phyloP scores from a whole-genome alignment of 2,329 filamentous ascomycete genomes.

The Cyanodermella asteris region DNA sequence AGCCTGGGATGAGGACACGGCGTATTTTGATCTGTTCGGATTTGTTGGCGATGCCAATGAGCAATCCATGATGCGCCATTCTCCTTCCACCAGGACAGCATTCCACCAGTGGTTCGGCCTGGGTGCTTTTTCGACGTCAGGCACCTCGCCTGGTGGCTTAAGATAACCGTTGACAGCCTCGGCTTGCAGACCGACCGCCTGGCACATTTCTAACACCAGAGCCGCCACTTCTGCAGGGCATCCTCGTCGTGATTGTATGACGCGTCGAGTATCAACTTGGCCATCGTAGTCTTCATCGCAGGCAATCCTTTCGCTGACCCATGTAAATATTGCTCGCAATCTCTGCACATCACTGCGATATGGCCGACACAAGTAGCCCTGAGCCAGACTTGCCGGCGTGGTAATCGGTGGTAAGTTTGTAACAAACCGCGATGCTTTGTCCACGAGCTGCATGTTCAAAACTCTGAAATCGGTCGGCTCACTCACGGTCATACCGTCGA shows the following conservation, averaged over 20 bases:
- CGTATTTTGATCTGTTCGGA: conserved; percentile 57
- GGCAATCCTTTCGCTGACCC: conserved; percentile 80
- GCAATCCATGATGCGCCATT: conserved; percentile 94
- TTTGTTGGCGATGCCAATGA: conserved; percentile 82
- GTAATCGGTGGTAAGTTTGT: conserved; percentile 62
- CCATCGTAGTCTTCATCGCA: conserved; percentile 93
- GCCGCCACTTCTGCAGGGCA: conserved; percentile 75
- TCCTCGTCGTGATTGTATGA: conserved; percentile 64
- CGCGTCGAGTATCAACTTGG: conserved; percentile 54
- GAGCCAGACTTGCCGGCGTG: conserved; percentile 62
- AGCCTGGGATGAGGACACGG: conserved; percentile 41
- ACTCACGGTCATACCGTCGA: conserved; percentile 61
- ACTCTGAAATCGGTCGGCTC: conserved; percentile 62
- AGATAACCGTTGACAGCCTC: conserved; percentile 79
- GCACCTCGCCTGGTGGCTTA: conserved; percentile 66
- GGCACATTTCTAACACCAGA: conserved; percentile 84
- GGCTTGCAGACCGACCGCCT: conserved; percentile 65
- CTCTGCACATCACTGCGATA: conserved; percentile 88
- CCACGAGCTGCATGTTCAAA: conserved; percentile 67
- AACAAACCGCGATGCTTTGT: conserved; percentile 88
- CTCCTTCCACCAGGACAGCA: conserved; percentile 70
- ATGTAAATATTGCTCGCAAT: conserved; percentile 84
- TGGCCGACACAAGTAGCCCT: conserved; percentile 79
- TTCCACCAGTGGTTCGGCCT: conserved; percentile 97
- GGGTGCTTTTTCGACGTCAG: conserved; percentile 64